phyloP scores from a whole-genome alignment of 2,329 filamentous ascomycete species.

The Raffaelea albimanens region DNA sequence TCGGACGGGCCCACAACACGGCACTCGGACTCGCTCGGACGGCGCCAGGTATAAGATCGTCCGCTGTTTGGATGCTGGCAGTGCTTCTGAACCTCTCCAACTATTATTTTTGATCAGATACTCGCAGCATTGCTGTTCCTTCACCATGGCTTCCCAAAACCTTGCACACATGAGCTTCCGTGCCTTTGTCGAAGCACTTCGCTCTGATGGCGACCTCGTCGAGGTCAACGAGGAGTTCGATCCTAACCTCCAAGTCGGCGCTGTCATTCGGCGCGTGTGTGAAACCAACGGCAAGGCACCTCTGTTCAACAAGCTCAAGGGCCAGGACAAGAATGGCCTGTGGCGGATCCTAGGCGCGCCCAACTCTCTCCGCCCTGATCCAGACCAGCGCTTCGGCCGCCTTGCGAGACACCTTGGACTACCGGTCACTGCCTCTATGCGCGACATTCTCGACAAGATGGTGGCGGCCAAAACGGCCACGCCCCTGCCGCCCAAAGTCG shows the following conservation, averaged over 20 bases:
- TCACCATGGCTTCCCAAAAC: too few relatives aligned
- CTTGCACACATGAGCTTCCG: conserved; percentile 30
- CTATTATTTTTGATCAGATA: too few relatives aligned
- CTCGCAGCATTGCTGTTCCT: too few relatives aligned
- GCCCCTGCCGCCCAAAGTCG: conserved; percentile 22
- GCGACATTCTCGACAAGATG: conserved; percentile 32
- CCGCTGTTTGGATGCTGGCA: too few relatives aligned
- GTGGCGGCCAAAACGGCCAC: conserved; percentile 21
- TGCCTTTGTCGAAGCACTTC: conserved; percentile 32
- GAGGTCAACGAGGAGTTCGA: conserved; percentile 34
- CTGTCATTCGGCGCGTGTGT: conserved; percentile 34
- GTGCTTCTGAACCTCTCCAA: too few relatives aligned
- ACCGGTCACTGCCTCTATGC: conserved; percentile 24
- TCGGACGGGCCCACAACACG: too few relatives aligned
- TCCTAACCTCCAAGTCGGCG: conserved; percentile 34
- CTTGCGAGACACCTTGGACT: conserved; percentile 31
- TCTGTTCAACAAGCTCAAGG: conserved; percentile 42
- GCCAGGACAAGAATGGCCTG: conserved; percentile 30
- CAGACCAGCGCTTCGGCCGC: conserved; percentile 26
- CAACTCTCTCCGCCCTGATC: conserved; percentile 23
- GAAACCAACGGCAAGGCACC: conserved; percentile 37
- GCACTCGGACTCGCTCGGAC: too few relatives aligned
- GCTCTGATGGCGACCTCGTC: conserved; percentile 30
- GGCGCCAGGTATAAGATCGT: too few relatives aligned
- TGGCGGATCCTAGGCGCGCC: conserved; percentile 38